Percentiles rank a stretch among this genome's conserved stretches.
Conservation (phyloP, 106 monocot genomes). For the Ottelia alismoides region DNA sequence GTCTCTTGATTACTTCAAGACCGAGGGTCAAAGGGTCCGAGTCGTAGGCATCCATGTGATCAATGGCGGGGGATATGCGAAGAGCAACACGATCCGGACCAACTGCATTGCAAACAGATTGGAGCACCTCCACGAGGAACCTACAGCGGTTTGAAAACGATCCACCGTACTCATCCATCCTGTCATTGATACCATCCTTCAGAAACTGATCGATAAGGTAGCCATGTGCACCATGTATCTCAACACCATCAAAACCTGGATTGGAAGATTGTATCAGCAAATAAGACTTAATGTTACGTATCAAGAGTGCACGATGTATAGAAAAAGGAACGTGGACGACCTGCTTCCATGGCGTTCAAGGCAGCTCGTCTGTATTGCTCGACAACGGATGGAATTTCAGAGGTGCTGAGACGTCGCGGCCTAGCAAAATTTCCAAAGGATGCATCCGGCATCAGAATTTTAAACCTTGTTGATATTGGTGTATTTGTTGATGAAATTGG, state of each 20-base stretch:
- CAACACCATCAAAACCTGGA: conserved; percentile 93
- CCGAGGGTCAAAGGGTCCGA: conserved; percentile 60
- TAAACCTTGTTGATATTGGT: conserved; percentile 65
- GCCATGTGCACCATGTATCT: conserved; percentile 95
- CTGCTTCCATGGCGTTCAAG: conserved; percentile 81
- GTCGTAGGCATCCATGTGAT: conserved; percentile 81
- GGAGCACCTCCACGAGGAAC: conserved; percentile 44
- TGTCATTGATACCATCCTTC: conserved; percentile 95
- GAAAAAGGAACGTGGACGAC: conserved; percentile 10
- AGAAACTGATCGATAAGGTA: conserved; percentile 96
- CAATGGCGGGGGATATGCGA: conserved; percentile 86
- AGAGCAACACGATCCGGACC: conserved; percentile 55
- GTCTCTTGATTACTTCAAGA: conserved; percentile 30
- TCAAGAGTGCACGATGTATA: background rate
- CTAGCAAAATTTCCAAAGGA: conserved; percentile 36
- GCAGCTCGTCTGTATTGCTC: conserved; percentile 68
- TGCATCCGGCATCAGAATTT: conserved; percentile 81
- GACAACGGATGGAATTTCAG: conserved; percentile 70
- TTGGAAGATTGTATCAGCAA: no score
- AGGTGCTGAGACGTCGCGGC: conserved; percentile 46
- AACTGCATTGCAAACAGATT: conserved; percentile 35
- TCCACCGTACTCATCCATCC: conserved; percentile 65
- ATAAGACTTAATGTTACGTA: background rate
- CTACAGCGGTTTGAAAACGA: conserved; percentile 48
- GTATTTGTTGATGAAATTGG: conserved; percentile 95